Conservation (phyloP, 2,329 filamentous ascomycete genomes). For the Tothia fuscella region DNA sequence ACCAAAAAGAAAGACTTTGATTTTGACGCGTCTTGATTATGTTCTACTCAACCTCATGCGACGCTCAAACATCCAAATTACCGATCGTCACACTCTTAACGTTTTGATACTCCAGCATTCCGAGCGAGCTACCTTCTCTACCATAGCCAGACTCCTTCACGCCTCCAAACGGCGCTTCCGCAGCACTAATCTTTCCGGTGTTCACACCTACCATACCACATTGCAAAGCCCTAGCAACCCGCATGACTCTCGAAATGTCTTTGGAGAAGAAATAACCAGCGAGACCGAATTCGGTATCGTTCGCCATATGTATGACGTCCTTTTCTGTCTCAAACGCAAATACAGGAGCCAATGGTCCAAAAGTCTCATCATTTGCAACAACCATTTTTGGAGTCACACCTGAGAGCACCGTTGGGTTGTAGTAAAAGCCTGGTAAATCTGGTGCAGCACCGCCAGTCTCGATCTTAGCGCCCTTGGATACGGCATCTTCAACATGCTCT, state of each 20-base stretch:
- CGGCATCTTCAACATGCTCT: constrained; percentile 9
- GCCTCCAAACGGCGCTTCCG: constrained; percentile 12
- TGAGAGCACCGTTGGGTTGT: constrained; percentile 9
- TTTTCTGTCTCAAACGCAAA: constrained; percentile 20
- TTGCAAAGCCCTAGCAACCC: constrained; percentile 17
- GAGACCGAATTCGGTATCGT: constrained; percentile 21
- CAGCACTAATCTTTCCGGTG: constrained; percentile 9
- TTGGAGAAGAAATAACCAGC: constrained; percentile 19
- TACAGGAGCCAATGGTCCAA: constrained; percentile 19
- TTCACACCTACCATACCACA: constrained; percentile 13
- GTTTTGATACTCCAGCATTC: constrained; percentile 10
- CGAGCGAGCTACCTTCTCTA: constrained; percentile 9
- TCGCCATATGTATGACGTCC: constrained; percentile 22
- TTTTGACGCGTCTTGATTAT: no score
- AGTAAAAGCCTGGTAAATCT: constrained; percentile 9
- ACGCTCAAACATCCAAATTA: constrained; percentile 6
- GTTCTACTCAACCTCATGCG: background rate
- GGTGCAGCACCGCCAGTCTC: constrained; percentile 7
- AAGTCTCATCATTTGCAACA: constrained; percentile 22
- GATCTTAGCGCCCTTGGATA: constrained; percentile 11
- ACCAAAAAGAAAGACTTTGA: no score
- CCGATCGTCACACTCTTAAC: constrained; percentile 12
- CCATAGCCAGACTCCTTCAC: constrained; percentile 12
- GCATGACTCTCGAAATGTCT: constrained; percentile 13
- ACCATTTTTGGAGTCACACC: constrained; percentile 12